Evolutionary conservation across 768 basidiomycete species (phyloP).

Genomic region (Pleurotus salmoneostramineus): DNA sequence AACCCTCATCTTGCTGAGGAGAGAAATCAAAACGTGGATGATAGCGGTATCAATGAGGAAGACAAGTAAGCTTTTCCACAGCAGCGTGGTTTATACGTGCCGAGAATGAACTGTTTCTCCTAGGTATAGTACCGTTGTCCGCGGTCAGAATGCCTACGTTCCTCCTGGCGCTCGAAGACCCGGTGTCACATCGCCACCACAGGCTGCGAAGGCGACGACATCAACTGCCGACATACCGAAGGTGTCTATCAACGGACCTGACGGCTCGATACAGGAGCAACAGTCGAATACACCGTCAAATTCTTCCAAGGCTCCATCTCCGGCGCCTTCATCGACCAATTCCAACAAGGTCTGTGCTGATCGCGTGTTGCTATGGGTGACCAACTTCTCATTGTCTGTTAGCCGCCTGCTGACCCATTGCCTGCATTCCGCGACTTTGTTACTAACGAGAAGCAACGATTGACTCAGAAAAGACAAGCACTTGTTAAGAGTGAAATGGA

Average conservation of each 20-base stretch:
- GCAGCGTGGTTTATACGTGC: slow-evolving; percentile 8
- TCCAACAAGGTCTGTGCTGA: slow-evolving; percentile 47
- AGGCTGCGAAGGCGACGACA: slow-evolving; percentile 19
- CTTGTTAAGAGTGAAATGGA: slow-evolving; percentile 92
- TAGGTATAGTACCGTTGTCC: slow-evolving; percentile 91
- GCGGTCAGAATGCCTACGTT: slow-evolving; percentile 86
- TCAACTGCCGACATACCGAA: slow-evolving; percentile 57
- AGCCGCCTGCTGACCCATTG: slow-evolving; percentile 73
- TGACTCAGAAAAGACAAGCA: slow-evolving; percentile 88
- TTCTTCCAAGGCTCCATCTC: slow-evolving; percentile 62
- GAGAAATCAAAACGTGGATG: slow-evolving; percentile 60
- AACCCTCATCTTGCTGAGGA: slow-evolving; percentile 93
- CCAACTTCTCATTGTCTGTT: slow-evolving; percentile 8
- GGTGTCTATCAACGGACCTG: slow-evolving; percentile 75
- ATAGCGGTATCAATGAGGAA: slow-evolving; percentile 84
- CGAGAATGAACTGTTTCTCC: slow-evolving; percentile 15
- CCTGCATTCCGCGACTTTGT: slow-evolving; percentile 93
- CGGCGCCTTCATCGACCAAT: slow-evolving; percentile 41
- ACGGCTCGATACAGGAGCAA: slow-evolving; percentile 48
- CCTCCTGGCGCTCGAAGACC: slow-evolving; percentile 84
- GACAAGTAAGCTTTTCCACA: slow-evolving; percentile 68
- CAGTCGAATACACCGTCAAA: slow-evolving; percentile 28
- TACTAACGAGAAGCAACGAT: slow-evolving; percentile 82
- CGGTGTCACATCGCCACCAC: slow-evolving; percentile 22
- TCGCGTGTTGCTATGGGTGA: slow-evolving; percentile 4